Conservation (phyloP, 2,329 filamentous ascomycete species). For the Apiospora arundinis region DNA sequence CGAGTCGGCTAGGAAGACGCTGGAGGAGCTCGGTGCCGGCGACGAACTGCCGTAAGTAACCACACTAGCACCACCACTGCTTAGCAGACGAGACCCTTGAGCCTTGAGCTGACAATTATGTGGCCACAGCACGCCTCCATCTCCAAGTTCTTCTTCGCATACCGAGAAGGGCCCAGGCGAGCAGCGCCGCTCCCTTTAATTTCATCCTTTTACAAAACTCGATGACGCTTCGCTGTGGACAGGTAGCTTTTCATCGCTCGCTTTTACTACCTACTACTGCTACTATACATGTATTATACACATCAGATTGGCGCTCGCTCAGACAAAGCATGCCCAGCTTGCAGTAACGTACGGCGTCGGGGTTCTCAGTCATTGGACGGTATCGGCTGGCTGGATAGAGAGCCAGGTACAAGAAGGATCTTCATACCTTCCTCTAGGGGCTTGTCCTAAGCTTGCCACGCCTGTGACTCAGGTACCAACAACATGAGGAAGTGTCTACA, state of each 20-base stretch:
- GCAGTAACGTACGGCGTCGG: neutral
- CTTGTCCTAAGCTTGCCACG: neutral
- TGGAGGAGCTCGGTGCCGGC: conserved; percentile 61
- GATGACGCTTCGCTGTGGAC: neutral
- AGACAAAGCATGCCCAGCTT: too few species aligned
- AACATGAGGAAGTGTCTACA: neutral
- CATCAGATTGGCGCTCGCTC: neutral
- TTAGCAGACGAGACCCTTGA: neutral
- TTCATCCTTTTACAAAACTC: neutral
- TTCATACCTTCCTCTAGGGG: neutral
- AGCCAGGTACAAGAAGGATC: neutral
- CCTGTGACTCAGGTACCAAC: neutral
- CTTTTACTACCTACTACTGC: neutral
- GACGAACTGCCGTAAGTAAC: conserved; percentile 18
- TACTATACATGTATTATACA: neutral
- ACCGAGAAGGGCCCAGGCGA: neutral
- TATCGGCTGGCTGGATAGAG: neutral
- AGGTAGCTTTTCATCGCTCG: neutral
- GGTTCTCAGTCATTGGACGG: neutral
- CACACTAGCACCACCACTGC: neutral
- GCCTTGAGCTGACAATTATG: neutral
- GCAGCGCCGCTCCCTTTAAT: neutral
- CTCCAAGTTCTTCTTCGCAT: neutral
- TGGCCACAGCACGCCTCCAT: neutral
- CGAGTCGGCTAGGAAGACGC: conserved; percentile 73